Evolutionary conservation across 352 stramenopile genomes (phyloP).

Genomic region (Pythium vanterpoolii): DNA sequence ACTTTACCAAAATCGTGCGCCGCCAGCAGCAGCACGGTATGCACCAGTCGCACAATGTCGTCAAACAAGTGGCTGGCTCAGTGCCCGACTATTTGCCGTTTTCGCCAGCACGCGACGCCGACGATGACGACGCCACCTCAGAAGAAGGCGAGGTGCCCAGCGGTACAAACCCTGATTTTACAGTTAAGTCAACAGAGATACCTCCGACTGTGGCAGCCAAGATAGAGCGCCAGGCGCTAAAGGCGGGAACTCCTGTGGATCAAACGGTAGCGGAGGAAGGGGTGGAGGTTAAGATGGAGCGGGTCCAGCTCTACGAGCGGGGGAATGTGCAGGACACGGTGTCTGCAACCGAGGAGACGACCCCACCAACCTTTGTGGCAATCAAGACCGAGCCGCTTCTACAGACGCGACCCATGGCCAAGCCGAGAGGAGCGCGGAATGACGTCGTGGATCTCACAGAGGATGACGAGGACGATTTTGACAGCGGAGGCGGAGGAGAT

Average conservation of each 20-base stretch:
- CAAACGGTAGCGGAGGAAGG: background rate
- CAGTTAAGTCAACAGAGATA: background rate
- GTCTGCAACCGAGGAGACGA: background rate
- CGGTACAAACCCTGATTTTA: background rate
- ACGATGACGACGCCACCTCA: conserved; percentile 14
- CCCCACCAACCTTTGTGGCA: background rate
- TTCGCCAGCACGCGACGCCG: background rate
- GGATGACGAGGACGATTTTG: conserved; percentile 25
- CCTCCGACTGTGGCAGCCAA: background rate
- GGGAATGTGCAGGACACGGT: background rate
- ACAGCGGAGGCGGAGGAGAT: no score
- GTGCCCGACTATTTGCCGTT: conserved; percentile 10
- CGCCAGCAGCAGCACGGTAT: conserved; percentile 17
- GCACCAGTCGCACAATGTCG: background rate
- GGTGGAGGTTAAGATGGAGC: conserved; percentile 27
- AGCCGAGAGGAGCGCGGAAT: background rate
- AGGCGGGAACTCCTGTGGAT: background rate
- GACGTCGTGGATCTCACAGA: conserved; percentile 33
- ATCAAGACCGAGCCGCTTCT: background rate
- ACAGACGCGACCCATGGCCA: background rate
- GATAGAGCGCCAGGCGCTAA: background rate
- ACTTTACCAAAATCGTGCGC: conserved; percentile 39
- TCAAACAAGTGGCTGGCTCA: conserved; percentile 10
- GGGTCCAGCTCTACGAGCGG: conserved; percentile 1
- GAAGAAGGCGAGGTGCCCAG: conserved; percentile 6